Percentiles rank a stretch among this genome's conserved stretches.
phyloP scores from a whole-genome alignment of 129 eudicot species.

The Tagetes patula region DNA sequence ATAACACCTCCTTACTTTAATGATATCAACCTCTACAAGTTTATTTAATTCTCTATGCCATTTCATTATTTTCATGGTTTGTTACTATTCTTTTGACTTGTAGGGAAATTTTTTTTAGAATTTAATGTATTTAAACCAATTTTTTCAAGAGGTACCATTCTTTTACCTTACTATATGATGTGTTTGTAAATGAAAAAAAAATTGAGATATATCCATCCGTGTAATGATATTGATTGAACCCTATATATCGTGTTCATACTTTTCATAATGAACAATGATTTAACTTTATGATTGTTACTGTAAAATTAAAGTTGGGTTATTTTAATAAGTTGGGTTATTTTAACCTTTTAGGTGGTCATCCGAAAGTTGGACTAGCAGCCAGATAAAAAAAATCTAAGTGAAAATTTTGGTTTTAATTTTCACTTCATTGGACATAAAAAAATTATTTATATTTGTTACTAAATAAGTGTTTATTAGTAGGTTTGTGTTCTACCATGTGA shows the following conservation, averaged over 20 bases:
- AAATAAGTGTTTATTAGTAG: too few species aligned
- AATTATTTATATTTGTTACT: too few species aligned
- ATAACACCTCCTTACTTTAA: conserved; percentile 38
- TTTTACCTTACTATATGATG: neutral
- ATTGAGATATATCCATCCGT: neutral
- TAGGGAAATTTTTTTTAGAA: neutral
- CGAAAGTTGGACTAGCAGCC: too few species aligned
- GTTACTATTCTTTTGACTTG: conserved; percentile 20
- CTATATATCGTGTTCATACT: neutral
- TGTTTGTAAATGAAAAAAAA: neutral
- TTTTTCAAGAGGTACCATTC: neutral
- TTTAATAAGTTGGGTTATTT: too few species aligned
- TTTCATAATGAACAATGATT: neutral
- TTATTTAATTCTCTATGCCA: neutral
- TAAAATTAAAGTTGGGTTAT: neutral
- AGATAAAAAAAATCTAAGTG: too few species aligned
- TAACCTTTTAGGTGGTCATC: too few species aligned
- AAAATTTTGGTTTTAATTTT: too few species aligned
- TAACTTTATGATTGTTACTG: neutral
- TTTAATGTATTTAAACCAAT: neutral
- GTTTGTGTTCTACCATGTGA: too few species aligned
- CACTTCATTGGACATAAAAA: too few species aligned
- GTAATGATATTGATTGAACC: neutral
- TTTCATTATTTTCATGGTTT: neutral
- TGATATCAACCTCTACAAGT: conserved; percentile 22